A percentile compares a stretch with the other conserved stretches of the same genome.
phyloP scores from a whole-genome alignment of 768 basidiomycete genomes.

The Termitomyces sp. region DNA sequence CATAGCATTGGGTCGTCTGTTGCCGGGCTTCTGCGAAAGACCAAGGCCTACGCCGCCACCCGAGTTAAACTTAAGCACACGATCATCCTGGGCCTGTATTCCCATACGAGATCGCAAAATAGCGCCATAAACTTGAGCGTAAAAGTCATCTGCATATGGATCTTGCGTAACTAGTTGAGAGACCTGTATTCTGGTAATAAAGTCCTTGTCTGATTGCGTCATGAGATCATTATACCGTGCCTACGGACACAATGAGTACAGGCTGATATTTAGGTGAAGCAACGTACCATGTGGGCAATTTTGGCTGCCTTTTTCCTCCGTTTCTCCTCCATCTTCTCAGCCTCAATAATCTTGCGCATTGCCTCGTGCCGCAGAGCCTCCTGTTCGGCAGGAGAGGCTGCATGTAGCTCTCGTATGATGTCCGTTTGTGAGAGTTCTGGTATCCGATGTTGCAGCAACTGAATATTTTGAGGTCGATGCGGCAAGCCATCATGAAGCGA shows the following conservation, averaged over 20 bases:
- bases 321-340: constrained; percentile 84
- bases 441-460: constrained; percentile 72
- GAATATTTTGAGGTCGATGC: constrained; percentile 56
- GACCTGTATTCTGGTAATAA: constrained; percentile 98
- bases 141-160: constrained; percentile 97
- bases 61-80: constrained; percentile 80
- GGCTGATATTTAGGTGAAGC: not conserved
- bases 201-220: constrained; percentile 99
- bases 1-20: constrained; percentile 78
- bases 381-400: constrained; percentile 49
- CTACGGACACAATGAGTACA: constrained; percentile 31
- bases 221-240: constrained; percentile 91
- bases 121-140: constrained; percentile 92
- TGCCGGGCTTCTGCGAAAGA: constrained; percentile 58
- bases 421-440: constrained; percentile 71
- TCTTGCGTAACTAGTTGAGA: constrained; percentile 97
- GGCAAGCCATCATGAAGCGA: constrained; percentile 48
- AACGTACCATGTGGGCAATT: constrained; percentile 79
- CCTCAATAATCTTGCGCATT: constrained; percentile 85
- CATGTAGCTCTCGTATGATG: constrained; percentile 59
- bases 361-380: constrained; percentile 73
- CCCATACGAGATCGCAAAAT: constrained; percentile 77
- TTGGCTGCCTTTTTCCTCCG: constrained; percentile 77
- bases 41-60: constrained; percentile 85
- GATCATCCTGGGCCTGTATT: constrained; percentile 63